These are phyloP conservation scores for Xylaria sp. DNA, from an alignment of 2,329 filamentous ascomycete species.

Conservation along the genomic window DNA sequence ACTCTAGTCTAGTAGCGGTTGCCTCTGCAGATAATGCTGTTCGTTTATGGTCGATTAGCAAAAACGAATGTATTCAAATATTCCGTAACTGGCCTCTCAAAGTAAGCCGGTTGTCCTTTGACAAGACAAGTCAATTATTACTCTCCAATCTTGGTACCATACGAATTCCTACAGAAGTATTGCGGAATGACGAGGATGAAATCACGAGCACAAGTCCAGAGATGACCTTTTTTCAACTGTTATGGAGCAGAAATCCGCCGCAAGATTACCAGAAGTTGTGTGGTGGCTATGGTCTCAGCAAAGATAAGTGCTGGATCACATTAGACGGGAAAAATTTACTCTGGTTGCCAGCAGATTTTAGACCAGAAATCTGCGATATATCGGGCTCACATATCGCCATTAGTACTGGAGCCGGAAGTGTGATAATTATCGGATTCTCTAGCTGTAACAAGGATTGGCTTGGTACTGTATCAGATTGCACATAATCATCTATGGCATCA, in stretches of 20 bases:
- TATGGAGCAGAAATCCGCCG: fast-evolving
- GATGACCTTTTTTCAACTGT: background rate
- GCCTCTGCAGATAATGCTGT: background rate
- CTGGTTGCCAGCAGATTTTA: background rate
- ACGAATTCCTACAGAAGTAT: background rate
- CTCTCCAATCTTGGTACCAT: background rate
- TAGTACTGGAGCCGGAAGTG: background rate
- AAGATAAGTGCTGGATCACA: background rate
- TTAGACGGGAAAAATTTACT: background rate
- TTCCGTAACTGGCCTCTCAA: fast-evolving
- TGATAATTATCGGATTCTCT: background rate
- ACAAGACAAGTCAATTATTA: background rate
- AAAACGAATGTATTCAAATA: background rate
- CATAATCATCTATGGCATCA: too few relatives aligned
- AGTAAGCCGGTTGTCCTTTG: background rate
- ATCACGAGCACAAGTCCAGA: background rate
- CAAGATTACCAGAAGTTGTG: background rate
- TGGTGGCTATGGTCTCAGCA: background rate
- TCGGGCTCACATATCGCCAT: background rate
- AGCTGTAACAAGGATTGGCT: too few relatives aligned
- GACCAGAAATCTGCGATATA: background rate
- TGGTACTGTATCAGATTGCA: too few relatives aligned
- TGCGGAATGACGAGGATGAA: background rate
- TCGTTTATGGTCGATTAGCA: background rate
- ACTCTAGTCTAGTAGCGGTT: background rate